Evolutionary conservation across 768 basidiomycete genomes (phyloP).

Genomic region (Hortiboletus campestris): DNA sequence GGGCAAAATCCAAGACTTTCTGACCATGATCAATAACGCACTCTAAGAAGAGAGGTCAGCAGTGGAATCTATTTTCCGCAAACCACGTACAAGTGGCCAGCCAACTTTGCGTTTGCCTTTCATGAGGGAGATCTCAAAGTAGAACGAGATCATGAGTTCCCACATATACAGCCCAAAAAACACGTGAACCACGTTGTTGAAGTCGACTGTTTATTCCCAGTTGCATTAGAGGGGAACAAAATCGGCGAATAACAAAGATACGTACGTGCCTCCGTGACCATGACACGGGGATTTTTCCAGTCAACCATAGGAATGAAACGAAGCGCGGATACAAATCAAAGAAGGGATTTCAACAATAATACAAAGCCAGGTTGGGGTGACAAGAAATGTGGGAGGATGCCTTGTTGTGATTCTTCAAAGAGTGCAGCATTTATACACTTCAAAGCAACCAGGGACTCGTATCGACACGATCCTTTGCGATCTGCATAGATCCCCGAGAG

Average conservation of each 20-base stretch:
- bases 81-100: conserved; percentile 63
- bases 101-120: conserved; percentile 55
- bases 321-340: conserved; percentile 13
- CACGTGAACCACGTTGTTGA: conserved; percentile 58
- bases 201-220: conserved; percentile 42
- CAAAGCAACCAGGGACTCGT: conserved; percentile 24
- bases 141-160: conserved; percentile 61
- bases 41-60: conserved; percentile 16
- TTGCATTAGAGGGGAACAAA: conserved; percentile 1
- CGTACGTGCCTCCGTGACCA: conserved; percentile 26
- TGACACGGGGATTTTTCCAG: conserved; percentile 24
- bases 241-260: not conserved
- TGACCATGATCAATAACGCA: conserved; percentile 7
- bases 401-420: conserved; percentile 5
- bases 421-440: conserved; percentile 19
- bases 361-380: conserved; percentile 8
- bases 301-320: conserved; percentile 21
- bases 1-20: not conserved
- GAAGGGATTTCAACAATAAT: not conserved
- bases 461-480: conserved; percentile 4
- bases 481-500: conserved; percentile 8
- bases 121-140: conserved; percentile 68
- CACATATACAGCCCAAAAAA: conserved; percentile 67
- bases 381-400: conserved; percentile 2
- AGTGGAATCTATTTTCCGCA: not conserved